phyloP scores from a whole-genome alignment of 2,329 filamentous ascomycete genomes.

The Fusarium sulawesiense region DNA sequence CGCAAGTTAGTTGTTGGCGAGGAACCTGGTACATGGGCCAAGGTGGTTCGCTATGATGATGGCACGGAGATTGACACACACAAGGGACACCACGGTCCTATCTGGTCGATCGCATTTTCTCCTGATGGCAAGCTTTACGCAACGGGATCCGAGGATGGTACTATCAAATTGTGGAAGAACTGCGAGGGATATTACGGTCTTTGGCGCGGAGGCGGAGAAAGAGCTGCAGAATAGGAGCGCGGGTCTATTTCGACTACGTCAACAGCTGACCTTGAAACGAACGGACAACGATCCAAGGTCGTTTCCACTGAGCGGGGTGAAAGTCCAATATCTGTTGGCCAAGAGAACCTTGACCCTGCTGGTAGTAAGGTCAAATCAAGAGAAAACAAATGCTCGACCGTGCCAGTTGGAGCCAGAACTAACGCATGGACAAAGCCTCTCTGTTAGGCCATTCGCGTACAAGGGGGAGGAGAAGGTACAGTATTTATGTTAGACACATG shows the following conservation, averaged over 20 bases:
- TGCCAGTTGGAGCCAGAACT: neutral
- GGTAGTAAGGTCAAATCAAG: neutral
- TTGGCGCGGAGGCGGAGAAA: slow-evolving; percentile 65
- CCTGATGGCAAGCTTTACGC: slow-evolving; percentile 97
- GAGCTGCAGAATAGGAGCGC: slow-evolving; percentile 52
- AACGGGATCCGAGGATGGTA: slow-evolving; percentile 96
- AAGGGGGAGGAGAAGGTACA: neutral
- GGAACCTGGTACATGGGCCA: slow-evolving; percentile 94
- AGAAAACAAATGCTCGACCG: neutral
- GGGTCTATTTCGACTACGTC: slow-evolving; percentile 33
- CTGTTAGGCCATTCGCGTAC: neutral
- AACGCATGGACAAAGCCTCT: neutral
- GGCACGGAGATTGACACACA: slow-evolving; percentile 88
- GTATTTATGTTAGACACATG: slow-evolving; percentile 33
- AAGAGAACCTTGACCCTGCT: neutral
- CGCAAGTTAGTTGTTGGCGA: slow-evolving; percentile 90
- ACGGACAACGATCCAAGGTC: neutral
- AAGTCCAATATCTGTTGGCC: slow-evolving; percentile 18
- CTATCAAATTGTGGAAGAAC: slow-evolving; percentile 90
- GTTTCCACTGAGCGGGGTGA: slow-evolving; percentile 22
- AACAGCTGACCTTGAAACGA: slow-evolving; percentile 27
- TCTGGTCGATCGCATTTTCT: slow-evolving; percentile 95
- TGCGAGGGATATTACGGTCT: slow-evolving; percentile 73
- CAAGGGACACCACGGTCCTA: slow-evolving; percentile 96
- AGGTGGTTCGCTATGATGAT: slow-evolving; percentile 89